Evolutionary conservation across 768 basidiomycete genomes (phyloP).

Genomic region (Pulveroboletus sp.): DNA sequence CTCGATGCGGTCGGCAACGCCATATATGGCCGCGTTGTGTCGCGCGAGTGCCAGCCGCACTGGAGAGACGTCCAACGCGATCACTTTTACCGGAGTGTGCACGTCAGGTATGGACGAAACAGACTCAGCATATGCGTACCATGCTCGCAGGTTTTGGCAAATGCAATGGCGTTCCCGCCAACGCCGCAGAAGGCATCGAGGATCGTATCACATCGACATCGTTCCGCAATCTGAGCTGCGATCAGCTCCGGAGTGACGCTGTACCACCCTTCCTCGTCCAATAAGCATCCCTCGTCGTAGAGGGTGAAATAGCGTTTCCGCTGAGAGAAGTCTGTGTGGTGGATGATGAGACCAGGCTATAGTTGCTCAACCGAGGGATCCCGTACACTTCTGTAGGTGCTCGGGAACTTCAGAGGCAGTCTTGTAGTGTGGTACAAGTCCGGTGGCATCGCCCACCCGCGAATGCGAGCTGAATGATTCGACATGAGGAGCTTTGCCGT

Average conservation of each 20-base stretch:
- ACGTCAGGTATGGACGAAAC: background rate
- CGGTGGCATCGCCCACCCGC: slow-evolving; percentile 60
- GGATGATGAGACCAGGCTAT: background rate
- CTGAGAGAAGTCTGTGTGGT: slow-evolving; percentile 75
- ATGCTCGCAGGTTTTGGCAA: slow-evolving; percentile 91
- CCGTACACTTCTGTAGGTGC: slow-evolving; percentile 75
- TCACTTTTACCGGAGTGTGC: slow-evolving; percentile 51
- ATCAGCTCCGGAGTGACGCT: slow-evolving; percentile 92
- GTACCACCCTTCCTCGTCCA: slow-evolving; percentile 98
- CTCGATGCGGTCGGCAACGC: slow-evolving; percentile 92
- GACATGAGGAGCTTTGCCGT: slow-evolving; percentile 20
- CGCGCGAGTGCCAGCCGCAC: slow-evolving; percentile 83
- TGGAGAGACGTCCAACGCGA: slow-evolving; percentile 86
- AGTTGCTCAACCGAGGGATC: background rate
- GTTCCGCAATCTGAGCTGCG: slow-evolving; percentile 89
- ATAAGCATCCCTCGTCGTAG: slow-evolving; percentile 75
- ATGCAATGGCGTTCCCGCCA: slow-evolving; percentile 95
- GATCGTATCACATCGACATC: slow-evolving; percentile 80
- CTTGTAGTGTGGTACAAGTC: slow-evolving; percentile 69
- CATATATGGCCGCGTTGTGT: slow-evolving; percentile 92
- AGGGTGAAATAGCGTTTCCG: slow-evolving; percentile 75
- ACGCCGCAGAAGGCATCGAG: slow-evolving; percentile 97
- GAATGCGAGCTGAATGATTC: slow-evolving; percentile 27
- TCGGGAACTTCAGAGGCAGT: slow-evolving; percentile 64
- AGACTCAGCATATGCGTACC: slow-evolving; percentile 46